Evolutionary conservation across 2,329 filamentous ascomycete species (phyloP).

Genomic region (Venturia effusa): DNA sequence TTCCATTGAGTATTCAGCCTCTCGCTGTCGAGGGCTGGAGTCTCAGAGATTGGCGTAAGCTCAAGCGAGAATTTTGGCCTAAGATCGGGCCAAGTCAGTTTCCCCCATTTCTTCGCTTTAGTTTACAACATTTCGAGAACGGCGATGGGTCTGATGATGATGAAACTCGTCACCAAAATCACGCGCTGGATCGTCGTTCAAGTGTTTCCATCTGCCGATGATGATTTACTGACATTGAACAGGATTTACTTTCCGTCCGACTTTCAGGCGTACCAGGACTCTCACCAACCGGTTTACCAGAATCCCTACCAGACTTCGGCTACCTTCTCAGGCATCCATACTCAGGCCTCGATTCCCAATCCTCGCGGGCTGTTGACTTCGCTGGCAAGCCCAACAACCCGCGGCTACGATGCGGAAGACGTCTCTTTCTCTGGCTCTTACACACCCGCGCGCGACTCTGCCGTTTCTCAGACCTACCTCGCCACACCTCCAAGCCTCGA

Average conservation of each 20-base stretch:
- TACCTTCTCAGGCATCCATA: neutral
- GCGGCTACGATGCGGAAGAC: neutral
- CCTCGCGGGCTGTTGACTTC: neutral
- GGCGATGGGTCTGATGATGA: too few species aligned
- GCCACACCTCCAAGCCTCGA: neutral
- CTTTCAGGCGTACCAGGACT: neutral
- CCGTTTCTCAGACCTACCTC: neutral
- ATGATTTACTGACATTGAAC: too few species aligned
- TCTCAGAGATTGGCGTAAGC: too few species aligned
- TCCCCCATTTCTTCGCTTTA: too few species aligned
- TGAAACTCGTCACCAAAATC: too few species aligned
- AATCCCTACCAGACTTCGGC: neutral
- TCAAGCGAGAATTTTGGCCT: too few species aligned
- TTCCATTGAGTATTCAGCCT: too few species aligned
- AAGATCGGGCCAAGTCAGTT: too few species aligned
- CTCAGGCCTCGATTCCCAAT: neutral
- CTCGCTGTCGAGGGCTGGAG: too few species aligned
- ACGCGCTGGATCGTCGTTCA: too few species aligned
- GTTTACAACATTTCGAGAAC: too few species aligned
- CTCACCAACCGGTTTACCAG: neutral
- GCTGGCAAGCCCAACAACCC: neutral
- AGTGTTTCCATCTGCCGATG: too few species aligned
- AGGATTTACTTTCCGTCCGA: neutral
- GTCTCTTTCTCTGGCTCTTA: neutral
- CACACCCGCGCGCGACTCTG: neutral